Evolutionary conservation across 441 rosid species (phyloP), one percentile per base, ranked within the genome.

Genomic region (Populus tomentosa): DNA sequence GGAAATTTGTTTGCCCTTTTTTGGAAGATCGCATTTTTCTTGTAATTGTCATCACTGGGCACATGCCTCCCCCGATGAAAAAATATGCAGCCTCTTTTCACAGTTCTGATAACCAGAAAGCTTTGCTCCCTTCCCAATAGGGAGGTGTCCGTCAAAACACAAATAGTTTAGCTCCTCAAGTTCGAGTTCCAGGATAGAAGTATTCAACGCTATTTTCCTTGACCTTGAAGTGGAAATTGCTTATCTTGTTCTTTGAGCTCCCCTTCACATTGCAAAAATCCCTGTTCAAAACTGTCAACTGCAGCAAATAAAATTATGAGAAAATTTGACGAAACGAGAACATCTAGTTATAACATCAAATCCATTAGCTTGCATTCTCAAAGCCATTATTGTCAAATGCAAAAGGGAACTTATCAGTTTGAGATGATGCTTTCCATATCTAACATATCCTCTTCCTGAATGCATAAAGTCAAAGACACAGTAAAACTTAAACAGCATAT

Each of bases 141-240:
- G 16, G 56, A 46, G 4, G 56, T 33, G 3, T 6, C 56, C 36
- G 13, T 30, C 59, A 32, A 23, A 35, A n/a, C 3, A 69, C 9
- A 30, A 30, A 38, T 32, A 10, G n/a, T 68, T 66, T 7, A 21
- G 35, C 63, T 20, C 66, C 53, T 87, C 84, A 87, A 76, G 76
- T 82, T 74, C 75, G 83, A 82, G 84, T 86, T 32, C 98, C 97
- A 0, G 97, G 98, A 83, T 89, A 90, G 85, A 95, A 95, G 80
- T 81, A 91, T 23, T 95, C 94, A 5, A 89, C 84, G 7, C 85
- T 81, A 72, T 91, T 94, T 66, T 94, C 99, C 87, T 90, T 94
- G 76, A 92, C 85, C 91, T 79, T 88, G 85, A 89, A 94, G 65
- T 92, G 98, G 82, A 95, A 95, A 85, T 89, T 91, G 80, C 86